These are phyloP conservation scores for Tulasnella sp. DNA, from an alignment of 768 basidiomycete species.

Conservation along the genomic window DNA sequence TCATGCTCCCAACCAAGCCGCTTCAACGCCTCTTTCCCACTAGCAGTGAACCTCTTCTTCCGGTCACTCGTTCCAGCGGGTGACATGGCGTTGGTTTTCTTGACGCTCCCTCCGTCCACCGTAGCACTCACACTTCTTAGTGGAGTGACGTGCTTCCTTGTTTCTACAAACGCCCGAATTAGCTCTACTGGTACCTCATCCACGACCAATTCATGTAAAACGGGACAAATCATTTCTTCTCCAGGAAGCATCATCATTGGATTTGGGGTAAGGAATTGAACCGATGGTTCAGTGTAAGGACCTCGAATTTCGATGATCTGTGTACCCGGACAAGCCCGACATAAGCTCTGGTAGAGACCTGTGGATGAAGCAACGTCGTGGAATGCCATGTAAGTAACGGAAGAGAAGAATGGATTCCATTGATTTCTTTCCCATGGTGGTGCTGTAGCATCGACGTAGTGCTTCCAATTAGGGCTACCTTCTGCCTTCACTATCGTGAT, in stretches of 20 bases:
- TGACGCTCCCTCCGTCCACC: too few relatives aligned
- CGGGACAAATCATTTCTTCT: conserved; percentile 8
- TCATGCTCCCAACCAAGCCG: conserved; percentile 13
- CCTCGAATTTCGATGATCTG: conserved; percentile 4
- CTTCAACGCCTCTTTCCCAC: conserved; percentile 5
- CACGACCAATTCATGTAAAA: conserved; percentile 3
- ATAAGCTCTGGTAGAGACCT: conserved; percentile 4
- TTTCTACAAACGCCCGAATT: conserved; percentile 8
- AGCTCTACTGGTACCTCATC: conserved; percentile 7
- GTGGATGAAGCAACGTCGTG: background rate
- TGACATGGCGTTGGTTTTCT: too few relatives aligned
- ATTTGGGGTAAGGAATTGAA: conserved; percentile 11
- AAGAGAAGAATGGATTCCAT: conserved; percentile 2
- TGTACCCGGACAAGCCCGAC: conserved; percentile 2
- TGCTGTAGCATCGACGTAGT: background rate
- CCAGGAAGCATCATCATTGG: conserved; percentile 11
- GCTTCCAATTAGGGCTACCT: background rate
- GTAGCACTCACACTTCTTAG: conserved; percentile 9
- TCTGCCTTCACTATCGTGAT: conserved; percentile 5
- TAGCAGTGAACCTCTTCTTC: background rate
- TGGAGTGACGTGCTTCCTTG: background rate
- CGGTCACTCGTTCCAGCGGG: conserved; percentile 8
- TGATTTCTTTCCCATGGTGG: background rate
- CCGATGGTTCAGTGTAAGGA: background rate
- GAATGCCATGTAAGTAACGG: conserved; percentile 3